phyloP scores from a whole-genome alignment of 2,329 filamentous ascomycete genomes.

The Fusarium sp. region DNA sequence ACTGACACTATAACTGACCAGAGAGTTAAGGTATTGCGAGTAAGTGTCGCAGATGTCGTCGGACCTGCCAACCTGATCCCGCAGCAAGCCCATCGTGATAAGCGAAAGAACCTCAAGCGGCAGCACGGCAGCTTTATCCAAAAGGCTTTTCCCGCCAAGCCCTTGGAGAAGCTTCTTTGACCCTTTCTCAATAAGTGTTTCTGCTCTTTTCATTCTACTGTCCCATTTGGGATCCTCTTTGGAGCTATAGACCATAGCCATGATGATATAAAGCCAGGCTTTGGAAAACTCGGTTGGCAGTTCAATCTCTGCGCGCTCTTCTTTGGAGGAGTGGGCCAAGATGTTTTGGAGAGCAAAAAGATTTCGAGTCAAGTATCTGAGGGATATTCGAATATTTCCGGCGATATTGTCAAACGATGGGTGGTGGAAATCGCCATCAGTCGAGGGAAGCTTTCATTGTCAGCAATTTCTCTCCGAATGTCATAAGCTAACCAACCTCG shows the following conservation, averaged over 20 bases:
- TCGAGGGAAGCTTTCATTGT: conserved; percentile 22
- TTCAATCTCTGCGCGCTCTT: conserved; percentile 47
- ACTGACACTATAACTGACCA: conserved; percentile 49
- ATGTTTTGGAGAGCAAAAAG: conserved; percentile 48
- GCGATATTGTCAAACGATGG: conserved; percentile 12
- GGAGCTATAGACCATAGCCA: conserved; percentile 50
- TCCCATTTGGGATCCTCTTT: conserved; percentile 42
- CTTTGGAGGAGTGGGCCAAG: conserved; percentile 43
- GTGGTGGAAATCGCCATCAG: background rate
- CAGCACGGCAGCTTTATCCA: conserved; percentile 54
- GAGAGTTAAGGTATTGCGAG: conserved; percentile 54
- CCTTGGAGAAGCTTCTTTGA: conserved; percentile 53
- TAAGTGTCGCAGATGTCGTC: conserved; percentile 57
- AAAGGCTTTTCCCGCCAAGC: conserved; percentile 49
- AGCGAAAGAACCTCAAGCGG: conserved; percentile 59
- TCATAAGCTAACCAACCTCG: conserved; percentile 40
- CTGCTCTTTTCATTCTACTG: conserved; percentile 48
- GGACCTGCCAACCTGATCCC: conserved; percentile 53
- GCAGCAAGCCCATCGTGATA: conserved; percentile 53
- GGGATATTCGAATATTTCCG: conserved; percentile 29
- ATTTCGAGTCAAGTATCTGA: conserved; percentile 43
- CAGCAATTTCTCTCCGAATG: background rate
- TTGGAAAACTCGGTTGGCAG: conserved; percentile 53
- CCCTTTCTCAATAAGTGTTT: conserved; percentile 49
- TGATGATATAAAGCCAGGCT: conserved; percentile 58